Base-by-base conservation (phyloP, 2,329 filamentous ascomycete species). In the Fusarium annulatum region DNA sequence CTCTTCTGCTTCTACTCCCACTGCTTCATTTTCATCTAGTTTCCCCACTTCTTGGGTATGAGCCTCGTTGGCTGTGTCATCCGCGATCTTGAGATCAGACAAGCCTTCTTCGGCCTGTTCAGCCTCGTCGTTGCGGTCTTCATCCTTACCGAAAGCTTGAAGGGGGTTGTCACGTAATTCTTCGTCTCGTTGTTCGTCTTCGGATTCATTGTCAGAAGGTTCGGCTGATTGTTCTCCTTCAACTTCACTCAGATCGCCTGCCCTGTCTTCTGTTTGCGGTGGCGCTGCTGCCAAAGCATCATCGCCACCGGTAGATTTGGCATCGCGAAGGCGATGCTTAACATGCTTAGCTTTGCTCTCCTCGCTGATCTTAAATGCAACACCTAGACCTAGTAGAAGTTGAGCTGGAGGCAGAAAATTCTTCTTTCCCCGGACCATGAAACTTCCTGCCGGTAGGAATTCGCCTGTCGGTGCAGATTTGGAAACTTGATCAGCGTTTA, bases 361-460 rank as follows among this genome's bases (percentile, higher is more conserved):
- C 63, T 97, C 93, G 77, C 94, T 97, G 59, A 98, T 92, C 77
- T 91, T 92, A 82, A 97, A 99, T 82, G 97, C 87, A 49, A 97
- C 88, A 4, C 91, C 95, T 79, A 98, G 94, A 0, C 96, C 96
- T 38, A 99, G 88, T 3, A 98, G 85, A 34, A 98, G 86, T 78
- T 96, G 95, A 11, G 94, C 92, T 3, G 96, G 96, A 0, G 96
- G 94, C 41, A 99, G 82, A 76, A 93, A 96, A 78, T 97, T 97
- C 85, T 98, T 98, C 83, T 93, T 93, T 5, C 95, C 96, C 42
- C 89, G 89, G 53, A 98, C 87, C 82, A 92, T 90, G 80, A 99
- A 98, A 71, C 90, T 90, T 23, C 96, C 96, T 0, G 89, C 86
- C 0, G 91, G 89, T 11, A 99, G 83, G 76, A 94, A 96, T 74